Percentiles rank a stretch among this genome's conserved stretches.
Evolutionary conservation across 179 eudicot genomes (phyloP).

Genomic region (Vitellaria paradoxa): DNA sequence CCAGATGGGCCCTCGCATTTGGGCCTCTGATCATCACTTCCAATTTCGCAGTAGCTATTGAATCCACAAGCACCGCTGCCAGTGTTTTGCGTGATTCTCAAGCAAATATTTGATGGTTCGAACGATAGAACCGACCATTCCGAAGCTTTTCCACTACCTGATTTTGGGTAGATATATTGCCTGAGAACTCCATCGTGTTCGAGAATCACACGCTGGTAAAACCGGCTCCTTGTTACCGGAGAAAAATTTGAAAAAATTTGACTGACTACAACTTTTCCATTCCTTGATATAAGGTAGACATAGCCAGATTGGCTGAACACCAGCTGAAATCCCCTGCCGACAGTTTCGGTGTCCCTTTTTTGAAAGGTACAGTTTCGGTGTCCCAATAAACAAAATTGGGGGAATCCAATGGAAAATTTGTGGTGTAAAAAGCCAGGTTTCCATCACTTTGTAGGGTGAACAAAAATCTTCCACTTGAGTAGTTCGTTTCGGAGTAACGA

Average conservation of each 20-base stretch:
- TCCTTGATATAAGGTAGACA: not conserved
- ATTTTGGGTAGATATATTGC: slow-evolving; percentile 22
- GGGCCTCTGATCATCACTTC: slow-evolving; percentile 8
- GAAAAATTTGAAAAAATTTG: not conserved
- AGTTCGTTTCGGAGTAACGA: slow-evolving; percentile 10
- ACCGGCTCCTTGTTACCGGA: not conserved
- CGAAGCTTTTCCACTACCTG: not conserved
- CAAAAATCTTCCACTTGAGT: slow-evolving; percentile 17
- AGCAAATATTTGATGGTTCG: slow-evolving; percentile 21
- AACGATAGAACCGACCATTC: not conserved
- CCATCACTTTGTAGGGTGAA: slow-evolving; percentile 14
- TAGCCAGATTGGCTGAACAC: slow-evolving; percentile 14
- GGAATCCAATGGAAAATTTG: slow-evolving; percentile 1
- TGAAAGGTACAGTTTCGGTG: no score
- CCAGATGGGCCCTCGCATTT: slow-evolving; percentile 10
- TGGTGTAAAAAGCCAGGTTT: slow-evolving; percentile 21
- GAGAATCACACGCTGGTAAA: slow-evolving; percentile 19
- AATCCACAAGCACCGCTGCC: slow-evolving; percentile 24
- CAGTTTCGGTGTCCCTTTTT: not conserved
- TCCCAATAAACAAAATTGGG: slow-evolving; percentile 6
- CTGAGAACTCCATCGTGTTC: slow-evolving; percentile 27
- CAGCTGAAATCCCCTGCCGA: slow-evolving; percentile 18
- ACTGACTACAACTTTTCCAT: slow-evolving; percentile 5
- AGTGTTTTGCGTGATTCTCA: not conserved
- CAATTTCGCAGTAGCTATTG: slow-evolving; percentile 7